Base-by-base conservation (phyloP, 2,329 filamentous ascomycete genomes). In the Anthostomella pinea region DNA sequence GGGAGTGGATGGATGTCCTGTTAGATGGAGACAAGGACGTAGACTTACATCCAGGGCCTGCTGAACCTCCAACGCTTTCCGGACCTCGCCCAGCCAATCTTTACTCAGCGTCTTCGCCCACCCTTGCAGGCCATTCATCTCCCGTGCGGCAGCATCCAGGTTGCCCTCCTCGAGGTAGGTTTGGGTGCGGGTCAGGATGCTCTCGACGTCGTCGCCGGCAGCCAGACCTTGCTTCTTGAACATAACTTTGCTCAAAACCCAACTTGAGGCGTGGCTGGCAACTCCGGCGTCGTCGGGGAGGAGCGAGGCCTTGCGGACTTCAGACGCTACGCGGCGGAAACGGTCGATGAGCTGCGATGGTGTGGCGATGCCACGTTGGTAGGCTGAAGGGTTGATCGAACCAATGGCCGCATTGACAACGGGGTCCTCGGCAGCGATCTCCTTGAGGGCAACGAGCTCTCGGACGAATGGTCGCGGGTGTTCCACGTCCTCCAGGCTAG, bases 91-190 rank as follows among this genome's bases (percentile, higher is more conserved):
- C 51, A 98, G 67, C 93, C 93, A 98, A 65, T 98, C 93, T 57
- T 85, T 82, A 66, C 87, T 94, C 59, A 98, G 68, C 25, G 90
- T 91, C 75, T 93, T 95, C 30, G 91, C 90, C 93, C 93, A 98
- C 17, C 93, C 93, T 44, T 84, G 77, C 30, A 98, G 72, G 2
- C 82, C 79, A 60, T 97, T 98, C 84, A 98, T 93, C 69, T 98
- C 93, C 48, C 93, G 76, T 10, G 93, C 90, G 3, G 93, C 93
- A 35, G 77, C 83, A 63, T 98, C 93, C 38, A 98, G 67, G 57
- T 96, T 83, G 15, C 93, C 93, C 67, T 97, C 88, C 68, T 98
- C 90, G 14, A 98, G 75, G 52, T 88, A 77, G 6, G 83, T 89
- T 67, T 98, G 90, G 1, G 93, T 91, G 46, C 93, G 77, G 3